Evolutionary conservation across 495 filamentous ascomycete species (phyloP), one percentile per base, ranked within the genome.

Genomic region (Talaromyces nanjingensis): DNA sequence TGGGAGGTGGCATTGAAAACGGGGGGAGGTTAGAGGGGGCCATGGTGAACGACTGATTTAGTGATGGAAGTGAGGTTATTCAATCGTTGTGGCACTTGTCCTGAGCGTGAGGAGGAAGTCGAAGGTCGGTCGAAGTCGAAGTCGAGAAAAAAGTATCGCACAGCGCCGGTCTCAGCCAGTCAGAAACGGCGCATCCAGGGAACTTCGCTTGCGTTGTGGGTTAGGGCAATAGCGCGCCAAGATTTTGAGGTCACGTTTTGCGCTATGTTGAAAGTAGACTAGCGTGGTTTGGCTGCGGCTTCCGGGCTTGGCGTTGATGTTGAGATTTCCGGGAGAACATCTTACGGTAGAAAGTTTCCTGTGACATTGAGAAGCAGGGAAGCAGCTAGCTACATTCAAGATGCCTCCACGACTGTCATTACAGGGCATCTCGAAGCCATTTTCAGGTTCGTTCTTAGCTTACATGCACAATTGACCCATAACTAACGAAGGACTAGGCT

Each of bases 21-120:
- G 57, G 91, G 83, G 92, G 92, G 66, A 96, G 89, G 79, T 97
- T 93, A 65, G 88, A 82, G 74, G 93, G 91, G 74, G 93, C 91
- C 93, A 97, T 97, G 77, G 85, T 91, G 84, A 84, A 77, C 79
- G 82, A 80, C 81, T 83, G 79, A 78, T 79, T 69, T 71, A 62
- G 68, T 72, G 73, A 77, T 73, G 70, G 74, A 73, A 69, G 78
- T 72, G 74, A 80, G 76, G 79, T 76, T 70, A 77, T 82, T 83
- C 80, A 83, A 79, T 78, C 77, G 76, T 59, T 71, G 68, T 79
- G 77, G 77, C 76, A 74, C 77, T 79, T 78, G 77, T 77, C 76
- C 75, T 70, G 72, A 69, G 73, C 71, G 73, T 77, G 73, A 72
- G 61, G 67, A 65, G 60, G 76, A 69, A 68, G 69, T 72, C 70